Base-by-base conservation (phyloP, 345 rosid genomes). In the Citrus maxima region DNA sequence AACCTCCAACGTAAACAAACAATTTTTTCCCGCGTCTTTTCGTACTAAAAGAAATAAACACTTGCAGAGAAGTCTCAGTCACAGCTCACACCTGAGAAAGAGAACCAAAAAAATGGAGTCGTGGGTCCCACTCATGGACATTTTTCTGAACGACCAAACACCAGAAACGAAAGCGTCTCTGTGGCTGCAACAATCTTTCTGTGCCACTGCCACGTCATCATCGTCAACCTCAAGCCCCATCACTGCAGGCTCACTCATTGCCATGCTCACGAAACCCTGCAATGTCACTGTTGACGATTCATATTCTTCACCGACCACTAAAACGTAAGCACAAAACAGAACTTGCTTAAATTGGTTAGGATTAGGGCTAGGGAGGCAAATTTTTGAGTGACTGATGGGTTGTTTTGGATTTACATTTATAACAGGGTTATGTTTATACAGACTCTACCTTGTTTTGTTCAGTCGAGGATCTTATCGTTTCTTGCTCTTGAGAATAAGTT, bases 111-210 rank as follows among this genome's bases (percentile, higher is more conserved):
- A 22, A 21, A 94, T 90, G 95, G 93, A 93, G 85, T 65, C 81
- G 54, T 95, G 96, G 96, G 68, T 86, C 59, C 93, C 93, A 2
- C 87, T 93, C 64, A 80, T 93, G 67, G 82, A 89, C 80, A 87
- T 91, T 65, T 88, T 95, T 81, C 78, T 87, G 63, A 88, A 84
- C 75, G 84, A 84, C 59, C 88, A 84, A 30, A 87, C 91, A 5
- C 91, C 98, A 22, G 97, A 93, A 76, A 76, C 86, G 58, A 88
- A 93, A 79, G 98, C 96, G 7, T 89, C 95, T 46, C 83, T 87
- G 42, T 91, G 93, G 96, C 61, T 94, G 28, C 87, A 89, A 7
- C 83, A 82, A 30, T 85, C 90, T 27, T 89, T 88, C 70, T 73
- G 51, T 74, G 81, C 82, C 38, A 79, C 82, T 72, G 81, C 82